Base-by-base conservation (phyloP, 129 eudicot species). In the Daucus carota region DNA sequence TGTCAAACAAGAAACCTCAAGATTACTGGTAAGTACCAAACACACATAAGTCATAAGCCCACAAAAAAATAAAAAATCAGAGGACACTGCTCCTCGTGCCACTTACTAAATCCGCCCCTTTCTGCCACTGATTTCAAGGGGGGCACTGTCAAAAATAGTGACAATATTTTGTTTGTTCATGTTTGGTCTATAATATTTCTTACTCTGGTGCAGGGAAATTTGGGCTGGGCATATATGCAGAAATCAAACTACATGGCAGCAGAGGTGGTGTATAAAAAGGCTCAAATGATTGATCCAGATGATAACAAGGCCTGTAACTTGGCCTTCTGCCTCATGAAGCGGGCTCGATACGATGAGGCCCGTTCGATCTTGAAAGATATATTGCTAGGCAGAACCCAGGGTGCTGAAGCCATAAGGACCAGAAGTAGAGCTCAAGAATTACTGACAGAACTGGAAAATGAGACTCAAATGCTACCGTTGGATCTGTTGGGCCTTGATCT, bases 151-250 rank as follows among this genome's bases (percentile, higher is more conserved):
- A 9, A 45, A 45, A 13, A 7, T 52, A 20, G 63, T 22, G 29
- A 54, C 29, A 24, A n/a, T 4, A 54, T 54, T 54, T 54, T 54
- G 29, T 22, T 22, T 6, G 13, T 52, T 52, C 62, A 6, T 52
- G 28, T 32, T 13, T 10, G 5, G 14, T 60, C 17, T 13, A n/a
- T n/a, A 15, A 68, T 45, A 67, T 44, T 26, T 67, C 16, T 52
- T 57, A 5, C 70, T 34, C 74, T 78, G 32, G 18, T 36, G 42
- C 62, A 95, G 99, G 99, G 99, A 33, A 95, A 95, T 74, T 82
- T 95, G 80, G 99, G 92, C n/a, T 95, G 99, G 99, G 97, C 99
- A 54, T 95, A 95, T 67, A 95, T 95, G 96, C 99, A 89, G 77
- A 92, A 95, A 45, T 29, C 74, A 38, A 91, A 95, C 76, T 92